These are phyloP conservation scores for Microbotryum silenes-acaulis DNA, from an alignment of 1,284 basidiomycete genomes.

Conservation along the genomic window DNA sequence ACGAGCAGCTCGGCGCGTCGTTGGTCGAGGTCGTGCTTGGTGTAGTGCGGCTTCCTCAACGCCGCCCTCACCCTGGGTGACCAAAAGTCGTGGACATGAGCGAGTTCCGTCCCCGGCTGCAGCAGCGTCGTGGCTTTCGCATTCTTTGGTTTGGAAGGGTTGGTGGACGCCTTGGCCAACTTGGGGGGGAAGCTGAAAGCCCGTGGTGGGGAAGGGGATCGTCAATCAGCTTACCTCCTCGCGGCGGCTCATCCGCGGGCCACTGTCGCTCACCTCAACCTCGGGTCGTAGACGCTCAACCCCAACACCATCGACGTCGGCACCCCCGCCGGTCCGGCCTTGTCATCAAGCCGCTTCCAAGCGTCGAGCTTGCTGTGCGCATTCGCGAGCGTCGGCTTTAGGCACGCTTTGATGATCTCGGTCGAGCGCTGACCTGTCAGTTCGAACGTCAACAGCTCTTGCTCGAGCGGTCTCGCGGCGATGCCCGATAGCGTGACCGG, in stretches of 20 bases:
- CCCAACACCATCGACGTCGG: constrained; percentile 68
- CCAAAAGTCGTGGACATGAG: constrained; percentile 61
- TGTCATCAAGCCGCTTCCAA: constrained; percentile 52
- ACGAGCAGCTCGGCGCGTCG: constrained; percentile 62
- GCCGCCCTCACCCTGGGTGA: constrained; percentile 50
- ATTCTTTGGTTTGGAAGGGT: constrained; percentile 25
- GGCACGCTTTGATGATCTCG: constrained; percentile 64
- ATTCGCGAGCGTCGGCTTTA: constrained; percentile 50
- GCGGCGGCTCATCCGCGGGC: neutral
- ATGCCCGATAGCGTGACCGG: neutral
- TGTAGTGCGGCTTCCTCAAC: constrained; percentile 59
- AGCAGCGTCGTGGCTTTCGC: constrained; percentile 34
- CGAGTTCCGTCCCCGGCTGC: constrained; percentile 55
- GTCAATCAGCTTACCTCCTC: no score
- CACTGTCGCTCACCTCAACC: constrained; percentile 51
- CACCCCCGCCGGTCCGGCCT: constrained; percentile 51
- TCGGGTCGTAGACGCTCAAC: constrained; percentile 68
- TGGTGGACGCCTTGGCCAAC: constrained; percentile 50
- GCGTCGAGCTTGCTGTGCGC: constrained; percentile 48
- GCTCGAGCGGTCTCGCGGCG: neutral
- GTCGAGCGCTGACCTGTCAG: constrained; percentile 75
- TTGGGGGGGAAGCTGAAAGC: constrained; percentile 64
- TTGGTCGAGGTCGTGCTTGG: constrained; percentile 75
- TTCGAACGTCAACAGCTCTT: constrained; percentile 58
- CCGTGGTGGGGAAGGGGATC: neutral